Evolutionary conservation across 176 grass and related monocot genomes (phyloP), one percentile per base, ranked within the genome.

Genomic region (Melocanna baccifera): DNA sequence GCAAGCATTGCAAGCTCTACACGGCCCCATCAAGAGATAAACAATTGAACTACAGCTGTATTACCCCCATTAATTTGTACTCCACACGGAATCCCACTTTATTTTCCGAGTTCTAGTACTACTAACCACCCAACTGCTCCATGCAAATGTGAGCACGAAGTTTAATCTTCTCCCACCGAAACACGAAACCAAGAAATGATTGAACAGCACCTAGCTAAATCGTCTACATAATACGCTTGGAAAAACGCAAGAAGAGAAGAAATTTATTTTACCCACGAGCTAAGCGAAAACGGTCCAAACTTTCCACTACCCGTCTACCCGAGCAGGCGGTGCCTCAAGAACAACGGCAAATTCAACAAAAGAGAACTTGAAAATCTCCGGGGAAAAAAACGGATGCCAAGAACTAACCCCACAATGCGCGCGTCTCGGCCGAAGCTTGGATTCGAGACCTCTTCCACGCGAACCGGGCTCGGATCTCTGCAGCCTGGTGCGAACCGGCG

Each of bases 21-120:
- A 50, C 8, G 76, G 57, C 26, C 15, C 76, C 25, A 43, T 68
- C 7, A 58, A 48, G 40, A 16, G 28, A 73, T 78, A 83, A 86
- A 90, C 73, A 86, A 90, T 18, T 39, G 46, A 64, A 79, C 25
- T 51, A 57, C 79, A 86, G 84, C 84, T 90, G 88, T 74, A 86
- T 82, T 14, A 48, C 47, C 32, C 32, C 56, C 74, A 77, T 73
- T 77, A 26, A 16, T 81, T 53, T 30, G 22, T 13, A 63, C 15
- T 50, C 39, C 22, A 20, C 73, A 79, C 48, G 79, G 79, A 69
- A 83, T 46, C 28, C 71, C 56, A 22, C 58, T 57, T 66, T 56
- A n/a, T 46, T 88, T 55, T 56, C 56, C 4, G 20, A n/a, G 58
- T 47, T 45, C 4, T 47, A 59, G 47, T 12, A 40, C 57, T 61